phyloP scores from a whole-genome alignment of 345 rosid species.

The Populus ilicifolia region DNA sequence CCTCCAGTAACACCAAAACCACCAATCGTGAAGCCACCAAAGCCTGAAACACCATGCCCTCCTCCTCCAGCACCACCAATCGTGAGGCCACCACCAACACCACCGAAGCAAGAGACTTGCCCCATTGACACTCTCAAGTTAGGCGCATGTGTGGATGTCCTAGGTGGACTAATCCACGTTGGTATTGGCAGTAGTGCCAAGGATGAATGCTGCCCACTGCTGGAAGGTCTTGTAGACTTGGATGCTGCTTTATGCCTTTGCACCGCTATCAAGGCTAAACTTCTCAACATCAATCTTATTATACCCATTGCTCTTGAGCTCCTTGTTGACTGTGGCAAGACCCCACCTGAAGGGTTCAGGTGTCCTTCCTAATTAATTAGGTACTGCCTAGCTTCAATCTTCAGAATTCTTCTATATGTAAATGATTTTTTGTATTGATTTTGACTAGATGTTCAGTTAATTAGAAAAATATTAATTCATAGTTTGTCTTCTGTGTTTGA shows the following conservation, averaged over 20 bases:
- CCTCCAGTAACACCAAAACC: conserved; percentile 7
- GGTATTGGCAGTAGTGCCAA: conserved; percentile 73
- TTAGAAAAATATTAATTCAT: neutral
- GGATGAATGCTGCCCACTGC: conserved; percentile 78
- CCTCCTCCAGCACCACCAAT: conserved; percentile 31
- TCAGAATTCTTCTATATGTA: neutral
- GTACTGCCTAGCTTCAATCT: neutral
- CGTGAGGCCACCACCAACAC: conserved; percentile 12
- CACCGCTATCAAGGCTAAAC: conserved; percentile 73
- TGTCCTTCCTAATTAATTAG: conserved; percentile 40
- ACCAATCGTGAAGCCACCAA: conserved; percentile 1
- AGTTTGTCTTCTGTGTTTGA: neutral
- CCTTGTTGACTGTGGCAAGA: conserved; percentile 77
- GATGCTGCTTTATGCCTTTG: conserved; percentile 94
- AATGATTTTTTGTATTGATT: neutral
- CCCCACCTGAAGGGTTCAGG: conserved; percentile 64
- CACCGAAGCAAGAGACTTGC: conserved; percentile 49
- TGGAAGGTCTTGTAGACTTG: conserved; percentile 61
- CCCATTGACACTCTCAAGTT: conserved; percentile 69
- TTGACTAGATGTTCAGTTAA: neutral
- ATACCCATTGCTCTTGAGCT: conserved; percentile 79
- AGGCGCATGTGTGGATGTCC: conserved; percentile 80
- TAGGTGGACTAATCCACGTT: conserved; percentile 72
- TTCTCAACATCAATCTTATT: conserved; percentile 63
- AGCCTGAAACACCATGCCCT: neutral